Base-by-base conservation (phyloP, 108 stramenopile species). In the Cyclotella atomus region DNA sequence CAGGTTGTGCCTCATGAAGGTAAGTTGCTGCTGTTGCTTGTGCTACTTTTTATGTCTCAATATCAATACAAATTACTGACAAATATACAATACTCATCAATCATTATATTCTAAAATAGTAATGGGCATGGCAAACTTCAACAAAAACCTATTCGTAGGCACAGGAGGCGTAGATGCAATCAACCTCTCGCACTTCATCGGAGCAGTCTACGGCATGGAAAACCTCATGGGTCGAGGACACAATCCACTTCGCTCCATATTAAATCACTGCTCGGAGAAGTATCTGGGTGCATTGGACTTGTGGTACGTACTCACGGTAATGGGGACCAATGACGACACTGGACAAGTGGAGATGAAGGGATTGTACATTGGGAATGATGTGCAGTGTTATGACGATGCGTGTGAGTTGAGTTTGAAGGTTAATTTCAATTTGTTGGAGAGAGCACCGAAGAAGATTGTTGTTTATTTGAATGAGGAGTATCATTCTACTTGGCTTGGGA, bases 161-260 rank as follows among this genome's bases (percentile, higher is more conserved):
- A 87, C 88, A 0, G 97, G 97, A 20, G 97, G 97, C 8, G 77
- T 95, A 10, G 95, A 97, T 23, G 92, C 96, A 7, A 97, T 98
- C 75, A 95, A 98, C 84, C 71, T 97, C 33, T 91, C 89, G 9
- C 96, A 97, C 76, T 98, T 98, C 63, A 97, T 98, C 56, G 97
- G 97, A 1, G 96, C 96, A n/a, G 92, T 95, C 12, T 93, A 97
- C 71, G 97, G 97, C 0, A 96, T 98, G 96, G 97, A 98, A 70
- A 88, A 87, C 14, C 89, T 98, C 81, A 98, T 98, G 97, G 97
- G 97, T 6, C 68, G 87, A 28, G 93, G 92, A 9, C 70, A 86
- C 54, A 98, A 98, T 80, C 97, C 97, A 5, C 71, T 98, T 35
- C 83, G 96, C 41, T 77, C 84, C 32, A 95, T 98, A 38, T 80